phyloP scores from a whole-genome alignment of 129 eudicot species.

The Pseudognaphalium luteoalbum region DNA sequence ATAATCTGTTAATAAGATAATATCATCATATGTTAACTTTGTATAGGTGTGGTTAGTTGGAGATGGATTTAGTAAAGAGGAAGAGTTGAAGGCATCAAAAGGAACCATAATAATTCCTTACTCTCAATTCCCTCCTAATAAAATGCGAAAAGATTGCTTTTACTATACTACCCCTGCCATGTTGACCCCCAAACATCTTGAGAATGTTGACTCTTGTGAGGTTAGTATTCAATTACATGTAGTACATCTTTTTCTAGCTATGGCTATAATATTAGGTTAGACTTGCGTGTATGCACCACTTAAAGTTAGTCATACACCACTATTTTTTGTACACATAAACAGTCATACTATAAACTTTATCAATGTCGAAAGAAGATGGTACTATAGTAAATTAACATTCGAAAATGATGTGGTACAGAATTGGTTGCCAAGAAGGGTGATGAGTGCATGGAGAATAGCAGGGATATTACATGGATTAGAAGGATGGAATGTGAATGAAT shows the following conservation, averaged over 20 bases:
- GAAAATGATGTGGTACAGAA: conserved; percentile 35
- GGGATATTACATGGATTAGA: conserved; percentile 70
- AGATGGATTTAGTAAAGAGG: conserved; percentile 63
- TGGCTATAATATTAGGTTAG: background rate
- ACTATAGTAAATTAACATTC: background rate
- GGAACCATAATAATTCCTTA: conserved; percentile 78
- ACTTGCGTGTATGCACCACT: too few species aligned
- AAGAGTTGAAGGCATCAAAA: conserved; percentile 63
- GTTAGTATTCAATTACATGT: conserved; percentile 29
- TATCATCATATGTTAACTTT: background rate
- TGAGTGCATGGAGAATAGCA: conserved; percentile 70
- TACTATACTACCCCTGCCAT: conserved; percentile 68
- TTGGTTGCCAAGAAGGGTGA: conserved; percentile 76
- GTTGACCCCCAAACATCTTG: conserved; percentile 59
- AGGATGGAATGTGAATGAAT: conserved; percentile 69
- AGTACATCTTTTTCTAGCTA: background rate
- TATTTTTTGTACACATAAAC: too few species aligned
- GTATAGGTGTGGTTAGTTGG: conserved; percentile 74
- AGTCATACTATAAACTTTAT: background rate
- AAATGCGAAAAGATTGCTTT: conserved; percentile 48
- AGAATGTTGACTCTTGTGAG: conserved; percentile 79
- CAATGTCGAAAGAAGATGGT: background rate
- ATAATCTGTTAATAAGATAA: background rate
- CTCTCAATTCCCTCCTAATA: conserved; percentile 70
- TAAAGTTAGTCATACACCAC: too few species aligned